Base-by-base conservation (phyloP, 192 early-diverging fungal genomes). In the Linnemannia schmuckeri region DNA sequence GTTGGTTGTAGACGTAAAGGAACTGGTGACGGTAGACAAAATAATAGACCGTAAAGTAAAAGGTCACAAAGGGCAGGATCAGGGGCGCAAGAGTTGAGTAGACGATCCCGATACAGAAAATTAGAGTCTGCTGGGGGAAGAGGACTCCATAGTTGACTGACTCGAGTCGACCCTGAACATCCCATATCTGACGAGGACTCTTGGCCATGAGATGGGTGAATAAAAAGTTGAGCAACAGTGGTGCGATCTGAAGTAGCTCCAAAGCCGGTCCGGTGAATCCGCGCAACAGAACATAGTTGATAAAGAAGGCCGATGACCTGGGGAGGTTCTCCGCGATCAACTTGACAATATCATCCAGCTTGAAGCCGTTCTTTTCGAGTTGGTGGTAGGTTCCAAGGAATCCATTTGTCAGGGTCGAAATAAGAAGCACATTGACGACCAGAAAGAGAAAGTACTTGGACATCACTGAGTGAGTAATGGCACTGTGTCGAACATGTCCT, bases 21-120 rank as follows among this genome's bases (percentile, higher is more conserved):
- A 98, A 94, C 83, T 96, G 95, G 88, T 98, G 96, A 0, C 91
- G 82, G 83, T 96, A 97, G 15, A 96, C 96, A 68, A 96, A 73
- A 74, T 93, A 94, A 38, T 92, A 93, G 27, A 97, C 79, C 15
- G 87, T 89, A 85, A 95, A 98, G 89, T 95, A 97, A 49, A 95
- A 77, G 1, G 89, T 82, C 0, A 95, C 93, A 75, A 98, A 95
- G 27, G 96, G 91, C 68, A 94, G 83, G 61, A 97, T 91, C 63
- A 97, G 87, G 4, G 97, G 97, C n/a, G 96, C 93, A 33, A 97
- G 91, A 57, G 93, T 92, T 42, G 92, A 91, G 83, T 97, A 98
- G 9, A 94, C 89, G n/a, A 97, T 77, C 13, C 97, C 97, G 12
- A 91, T 89, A 42, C 68, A 89, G 54, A 95, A 95, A 15, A 96